A percentile compares a stretch with the other conserved stretches of the same genome.
phyloP scores from a whole-genome alignment of 164 flowering plant genomes.

The Annona cherimola region DNA sequence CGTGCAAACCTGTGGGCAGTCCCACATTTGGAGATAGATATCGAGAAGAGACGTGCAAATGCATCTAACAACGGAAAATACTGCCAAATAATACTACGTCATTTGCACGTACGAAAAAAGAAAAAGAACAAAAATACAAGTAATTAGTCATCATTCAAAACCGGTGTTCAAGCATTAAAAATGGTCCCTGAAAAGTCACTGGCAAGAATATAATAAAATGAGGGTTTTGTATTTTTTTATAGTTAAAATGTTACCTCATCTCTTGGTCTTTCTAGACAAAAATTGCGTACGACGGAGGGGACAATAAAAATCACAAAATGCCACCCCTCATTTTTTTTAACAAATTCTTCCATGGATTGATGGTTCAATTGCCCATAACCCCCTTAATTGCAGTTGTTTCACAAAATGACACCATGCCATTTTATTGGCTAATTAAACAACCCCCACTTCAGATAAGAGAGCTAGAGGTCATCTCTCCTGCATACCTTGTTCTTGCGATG shows the following conservation, averaged over 20 bases:
- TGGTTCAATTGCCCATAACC: not conserved
- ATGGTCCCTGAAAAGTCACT: not conserved
- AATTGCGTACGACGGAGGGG: not conserved
- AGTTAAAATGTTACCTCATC: conserved; percentile 6
- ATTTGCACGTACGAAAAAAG: not conserved
- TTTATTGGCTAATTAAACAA: not conserved
- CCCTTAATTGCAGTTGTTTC: not conserved
- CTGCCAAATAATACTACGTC: not conserved
- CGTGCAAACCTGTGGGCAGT: too few species aligned
- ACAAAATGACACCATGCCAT: not conserved
- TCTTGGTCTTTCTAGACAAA: conserved; percentile 3
- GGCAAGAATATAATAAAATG: not conserved
- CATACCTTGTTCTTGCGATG: conserved; percentile 21
- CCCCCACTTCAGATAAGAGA: not conserved
- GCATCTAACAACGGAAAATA: not conserved
- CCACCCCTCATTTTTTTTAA: not conserved
- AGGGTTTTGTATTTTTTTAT: not conserved
- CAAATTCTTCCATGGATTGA: not conserved
- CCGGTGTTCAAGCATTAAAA: conserved; percentile 1
- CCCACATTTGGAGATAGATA: not conserved
- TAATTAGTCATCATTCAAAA: not conserved
- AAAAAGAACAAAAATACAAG: not conserved
- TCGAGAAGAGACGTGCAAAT: not conserved
- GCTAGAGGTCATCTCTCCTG: not conserved
- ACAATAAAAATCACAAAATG: conserved; percentile 6